Percentiles rank a stretch among this genome's conserved stretches.
Conservation (phyloP, 768 basidiomycete genomes). For the Tylopilus plumbeoviolaceoides region DNA sequence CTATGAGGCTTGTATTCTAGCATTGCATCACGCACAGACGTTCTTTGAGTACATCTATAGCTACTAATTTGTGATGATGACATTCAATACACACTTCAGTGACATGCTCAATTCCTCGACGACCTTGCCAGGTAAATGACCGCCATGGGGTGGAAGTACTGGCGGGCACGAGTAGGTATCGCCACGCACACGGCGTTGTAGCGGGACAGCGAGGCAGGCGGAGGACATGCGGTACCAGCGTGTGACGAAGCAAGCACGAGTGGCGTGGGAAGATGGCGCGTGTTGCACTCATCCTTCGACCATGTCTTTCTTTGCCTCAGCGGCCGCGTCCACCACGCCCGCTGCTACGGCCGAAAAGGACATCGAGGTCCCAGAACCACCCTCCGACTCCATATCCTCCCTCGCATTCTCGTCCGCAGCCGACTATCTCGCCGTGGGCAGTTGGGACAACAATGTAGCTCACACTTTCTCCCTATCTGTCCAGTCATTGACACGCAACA, state of each 20-base stretch:
- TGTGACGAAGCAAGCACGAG: not conserved
- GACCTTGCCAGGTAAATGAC: too few species aligned
- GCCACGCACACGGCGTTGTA: too few species aligned
- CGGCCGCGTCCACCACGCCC: conserved; percentile 34
- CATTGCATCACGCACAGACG: conserved; percentile 6
- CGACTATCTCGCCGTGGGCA: conserved; percentile 88
- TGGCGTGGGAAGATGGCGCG: conserved; percentile 24
- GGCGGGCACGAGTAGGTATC: too few species aligned
- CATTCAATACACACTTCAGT: not conserved
- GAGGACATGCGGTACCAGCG: too few species aligned
- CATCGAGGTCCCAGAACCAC: conserved; percentile 76
- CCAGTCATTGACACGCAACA: conserved; percentile 8
- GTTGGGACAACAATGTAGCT: conserved; percentile 88
- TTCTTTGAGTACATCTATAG: conserved; percentile 15
- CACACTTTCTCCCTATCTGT: not conserved
- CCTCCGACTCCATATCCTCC: conserved; percentile 82
- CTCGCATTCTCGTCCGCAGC: conserved; percentile 81
- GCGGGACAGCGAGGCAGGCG: too few species aligned
- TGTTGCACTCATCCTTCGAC: not conserved
- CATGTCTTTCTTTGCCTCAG: conserved; percentile 43
- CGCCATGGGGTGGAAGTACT: too few species aligned
- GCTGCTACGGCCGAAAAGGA: conserved; percentile 59
- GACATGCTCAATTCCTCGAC: not conserved
- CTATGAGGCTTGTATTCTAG: conserved; percentile 1
- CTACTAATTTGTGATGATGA: conserved; percentile 18